Evolutionary conservation across 768 basidiomycete genomes (phyloP).

Genomic region (Inosperma sp.): DNA sequence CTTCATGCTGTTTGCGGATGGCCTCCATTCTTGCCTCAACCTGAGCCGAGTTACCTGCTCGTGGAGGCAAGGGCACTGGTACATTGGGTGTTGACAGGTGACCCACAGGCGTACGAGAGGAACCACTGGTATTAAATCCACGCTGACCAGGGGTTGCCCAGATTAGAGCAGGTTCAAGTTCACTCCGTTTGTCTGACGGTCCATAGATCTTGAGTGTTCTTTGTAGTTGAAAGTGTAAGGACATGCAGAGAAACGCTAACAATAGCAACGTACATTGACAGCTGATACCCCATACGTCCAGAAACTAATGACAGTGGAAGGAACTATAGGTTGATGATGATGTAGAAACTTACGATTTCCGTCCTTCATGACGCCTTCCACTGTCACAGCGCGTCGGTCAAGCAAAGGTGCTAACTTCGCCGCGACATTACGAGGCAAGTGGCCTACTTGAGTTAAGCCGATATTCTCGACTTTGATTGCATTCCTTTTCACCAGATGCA

Average conservation of each 20-base stretch:
- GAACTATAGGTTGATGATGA: not conserved
- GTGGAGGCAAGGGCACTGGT: constrained; percentile 14
- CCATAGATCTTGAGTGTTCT: constrained; percentile 75
- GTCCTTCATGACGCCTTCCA: constrained; percentile 67
- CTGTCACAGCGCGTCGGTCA: constrained; percentile 55
- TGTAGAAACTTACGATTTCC: constrained; percentile 53
- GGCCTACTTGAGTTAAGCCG: constrained; percentile 69
- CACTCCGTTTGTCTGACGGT: constrained; percentile 49
- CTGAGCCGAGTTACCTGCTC: constrained; percentile 18
- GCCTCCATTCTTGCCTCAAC: constrained; percentile 41
- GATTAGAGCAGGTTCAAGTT: constrained; percentile 59
- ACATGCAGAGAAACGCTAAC: not conserved
- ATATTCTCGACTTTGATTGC: constrained; percentile 84
- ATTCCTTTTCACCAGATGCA: constrained; percentile 41
- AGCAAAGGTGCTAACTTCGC: constrained; percentile 63
- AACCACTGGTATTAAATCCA: constrained; percentile 41
- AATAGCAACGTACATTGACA: constrained; percentile 53
- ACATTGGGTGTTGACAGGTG: not conserved
- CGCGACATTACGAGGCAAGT: constrained; percentile 61
- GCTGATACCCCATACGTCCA: constrained; percentile 43
- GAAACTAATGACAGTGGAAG: constrained; percentile 27
- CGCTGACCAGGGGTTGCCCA: constrained; percentile 73
- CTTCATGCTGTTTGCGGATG: constrained; percentile 45
- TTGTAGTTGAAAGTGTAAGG: not conserved
- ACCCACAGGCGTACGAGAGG: constrained; percentile 1